phyloP scores from a whole-genome alignment of 495 filamentous ascomycete genomes.

The Oleoguttula mirabilis region DNA sequence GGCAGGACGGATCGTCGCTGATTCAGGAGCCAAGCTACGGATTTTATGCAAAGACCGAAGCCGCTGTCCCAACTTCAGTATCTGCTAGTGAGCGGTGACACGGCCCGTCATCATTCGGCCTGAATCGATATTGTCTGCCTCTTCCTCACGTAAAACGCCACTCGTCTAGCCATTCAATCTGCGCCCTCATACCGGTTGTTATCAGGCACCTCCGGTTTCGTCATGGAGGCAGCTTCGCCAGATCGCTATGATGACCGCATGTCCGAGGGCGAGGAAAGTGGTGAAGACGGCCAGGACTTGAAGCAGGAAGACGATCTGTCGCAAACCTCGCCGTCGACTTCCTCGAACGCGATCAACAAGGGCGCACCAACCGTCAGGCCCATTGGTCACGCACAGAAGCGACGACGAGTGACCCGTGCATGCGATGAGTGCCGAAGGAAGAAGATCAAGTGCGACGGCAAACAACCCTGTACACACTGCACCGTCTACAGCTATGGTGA shows the following conservation, averaged over 20 bases:
- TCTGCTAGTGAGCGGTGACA: too few species aligned
- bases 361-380: conserved; percentile 7
- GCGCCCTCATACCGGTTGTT: too few species aligned
- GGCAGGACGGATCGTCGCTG: too few species aligned
- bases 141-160: too few species aligned
- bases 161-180: too few species aligned
- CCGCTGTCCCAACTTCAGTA: too few species aligned
- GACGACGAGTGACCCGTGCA: conserved; percentile 76
- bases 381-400: conserved; percentile 52
- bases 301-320: conserved; percentile 7
- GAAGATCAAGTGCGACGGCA: conserved; percentile 98
- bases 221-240: conserved; percentile 12
- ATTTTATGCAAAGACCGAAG: too few species aligned
- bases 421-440: conserved; percentile 95
- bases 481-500: conserved; percentile 97
- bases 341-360: background rate
- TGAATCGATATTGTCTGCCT: too few species aligned
- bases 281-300: conserved; percentile 8
- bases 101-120: too few species aligned
- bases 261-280: conserved; percentile 9
- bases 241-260: conserved; percentile 8
- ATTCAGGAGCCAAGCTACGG: too few species aligned
- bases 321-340: conserved; percentile 4
- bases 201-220: background rate
- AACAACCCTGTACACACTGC: conserved; percentile 95